These are phyloP conservation scores for Tetrapisispora fleetii DNA, from an alignment of 805 yeast genomes.

Conservation along the genomic window DNA sequence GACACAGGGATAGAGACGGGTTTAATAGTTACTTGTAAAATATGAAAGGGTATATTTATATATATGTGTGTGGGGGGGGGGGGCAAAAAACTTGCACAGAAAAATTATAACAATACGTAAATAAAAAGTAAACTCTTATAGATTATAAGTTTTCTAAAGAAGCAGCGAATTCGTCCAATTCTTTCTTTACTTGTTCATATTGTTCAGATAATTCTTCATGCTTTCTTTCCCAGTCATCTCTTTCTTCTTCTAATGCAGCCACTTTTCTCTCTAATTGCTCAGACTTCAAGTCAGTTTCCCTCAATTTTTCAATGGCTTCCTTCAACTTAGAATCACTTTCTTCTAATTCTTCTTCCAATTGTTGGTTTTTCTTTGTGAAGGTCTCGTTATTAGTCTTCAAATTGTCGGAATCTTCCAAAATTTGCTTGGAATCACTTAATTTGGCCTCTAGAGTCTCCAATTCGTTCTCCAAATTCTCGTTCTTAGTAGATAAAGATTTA, in stretches of 20 bases:
- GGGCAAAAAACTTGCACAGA: too few species aligned
- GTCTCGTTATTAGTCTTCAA: constrained; percentile 85
- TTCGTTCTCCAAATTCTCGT: constrained; percentile 75
- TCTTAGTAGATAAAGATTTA: constrained; percentile 84
- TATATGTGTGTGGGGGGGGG: too few species aligned
- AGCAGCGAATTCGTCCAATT: constrained; percentile 91
- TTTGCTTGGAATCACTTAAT: constrained; percentile 42
- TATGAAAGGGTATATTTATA: too few species aligned
- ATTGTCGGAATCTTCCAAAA: constrained; percentile 85
- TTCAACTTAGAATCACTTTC: constrained; percentile 80
- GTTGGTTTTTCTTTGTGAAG: constrained; percentile 83
- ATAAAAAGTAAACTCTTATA: neutral
- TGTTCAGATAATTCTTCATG: constrained; percentile 78
- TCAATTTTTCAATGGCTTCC: constrained; percentile 86
- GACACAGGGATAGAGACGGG: too few species aligned
- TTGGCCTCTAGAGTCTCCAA: constrained; percentile 46
- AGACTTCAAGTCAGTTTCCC: constrained; percentile 91
- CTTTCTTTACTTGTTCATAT: constrained; percentile 78
- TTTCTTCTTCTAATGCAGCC: constrained; percentile 82
- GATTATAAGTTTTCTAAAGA: constrained; percentile 62
- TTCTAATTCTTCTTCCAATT: constrained; percentile 76
- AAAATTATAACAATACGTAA: neutral
- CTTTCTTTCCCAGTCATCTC: constrained; percentile 83
- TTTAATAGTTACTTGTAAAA: too few species aligned
- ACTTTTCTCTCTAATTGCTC: constrained; percentile 95